phyloP scores from a whole-genome alignment of 306 rosid genomes.

The Acmispon strigosus region DNA sequence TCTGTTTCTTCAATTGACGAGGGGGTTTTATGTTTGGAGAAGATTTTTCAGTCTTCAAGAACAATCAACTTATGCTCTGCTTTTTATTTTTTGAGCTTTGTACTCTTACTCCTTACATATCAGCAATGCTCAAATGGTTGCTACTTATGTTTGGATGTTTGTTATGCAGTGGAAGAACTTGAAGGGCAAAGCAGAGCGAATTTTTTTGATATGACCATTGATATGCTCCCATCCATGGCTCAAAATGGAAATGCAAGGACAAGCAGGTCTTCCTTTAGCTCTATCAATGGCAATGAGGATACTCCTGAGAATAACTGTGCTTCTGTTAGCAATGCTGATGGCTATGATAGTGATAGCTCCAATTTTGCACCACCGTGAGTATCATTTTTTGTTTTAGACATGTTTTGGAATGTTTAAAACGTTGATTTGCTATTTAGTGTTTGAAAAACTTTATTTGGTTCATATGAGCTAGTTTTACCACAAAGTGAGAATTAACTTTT shows the following conservation, averaged over 20 bases:
- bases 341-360: constrained; percentile 67
- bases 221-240: constrained; percentile 46
- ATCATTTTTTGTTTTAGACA: not conserved
- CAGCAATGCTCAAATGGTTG: not conserved
- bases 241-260: constrained; percentile 51
- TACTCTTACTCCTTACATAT: not conserved
- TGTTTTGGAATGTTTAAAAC: not conserved
- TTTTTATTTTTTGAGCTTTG: not conserved
- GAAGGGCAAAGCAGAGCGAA: not conserved
- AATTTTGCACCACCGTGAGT: constrained; percentile 69
- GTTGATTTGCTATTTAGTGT: not conserved
- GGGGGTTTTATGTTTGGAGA: not conserved
- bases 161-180: constrained; percentile 19
- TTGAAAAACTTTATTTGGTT: not conserved
- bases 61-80: not conserved
- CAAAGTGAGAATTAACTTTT: not conserved
- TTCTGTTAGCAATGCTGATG: constrained; percentile 48
- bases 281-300: constrained; percentile 66
- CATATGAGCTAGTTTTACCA: not conserved
- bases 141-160: not conserved
- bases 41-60: not conserved
- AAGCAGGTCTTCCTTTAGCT: constrained; percentile 55
- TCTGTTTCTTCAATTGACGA: not conserved
- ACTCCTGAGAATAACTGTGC: constrained; percentile 33
- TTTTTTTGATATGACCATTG: constrained; percentile 49